Conservation (phyloP, 805 yeast genomes). For the Ogataea nakhonphanomensis region DNA sequence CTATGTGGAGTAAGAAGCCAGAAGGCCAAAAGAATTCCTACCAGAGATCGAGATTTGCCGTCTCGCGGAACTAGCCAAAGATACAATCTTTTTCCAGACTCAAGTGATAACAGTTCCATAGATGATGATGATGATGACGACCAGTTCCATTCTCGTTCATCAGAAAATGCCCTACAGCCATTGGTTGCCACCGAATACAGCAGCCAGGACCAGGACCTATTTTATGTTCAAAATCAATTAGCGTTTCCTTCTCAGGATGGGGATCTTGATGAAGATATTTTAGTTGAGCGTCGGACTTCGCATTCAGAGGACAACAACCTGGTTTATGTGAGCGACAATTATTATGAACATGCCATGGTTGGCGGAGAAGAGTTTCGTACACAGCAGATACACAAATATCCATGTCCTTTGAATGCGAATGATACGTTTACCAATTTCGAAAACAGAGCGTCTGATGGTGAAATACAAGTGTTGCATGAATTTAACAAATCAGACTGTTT, state of each 20-base stretch:
- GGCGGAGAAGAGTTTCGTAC: conserved; percentile 13
- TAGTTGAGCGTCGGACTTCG: not conserved
- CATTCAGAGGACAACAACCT: conserved; percentile 9
- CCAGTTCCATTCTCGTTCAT: conserved; percentile 4
- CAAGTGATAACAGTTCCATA: conserved; percentile 16
- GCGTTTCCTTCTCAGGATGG: conserved; percentile 20
- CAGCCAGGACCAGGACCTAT: conserved; percentile 17
- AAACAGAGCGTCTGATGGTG: conserved; percentile 18
- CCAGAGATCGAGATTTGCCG: not conserved
- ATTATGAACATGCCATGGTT: conserved; percentile 14
- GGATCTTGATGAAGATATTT: conserved; percentile 6
- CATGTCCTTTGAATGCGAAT: conserved; percentile 31
- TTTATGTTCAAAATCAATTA: conserved; percentile 15
- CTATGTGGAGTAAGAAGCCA: conserved; percentile 24
- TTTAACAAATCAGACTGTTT: conserved; percentile 17
- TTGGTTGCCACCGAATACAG: conserved; percentile 9
- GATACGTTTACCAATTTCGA: conserved; percentile 35
- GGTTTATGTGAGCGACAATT: conserved; percentile 17
- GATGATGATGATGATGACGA: conserved; percentile 15
- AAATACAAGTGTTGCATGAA: conserved; percentile 15
- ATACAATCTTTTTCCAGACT: conserved; percentile 20
- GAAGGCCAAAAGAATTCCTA: not conserved
- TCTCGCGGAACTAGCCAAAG: conserved; percentile 14
- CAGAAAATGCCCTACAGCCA: conserved; percentile 10
- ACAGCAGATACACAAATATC: conserved; percentile 2